Base-by-base conservation (phyloP, 2,329 filamentous ascomycete genomes). In the Alternaria gaisen region DNA sequence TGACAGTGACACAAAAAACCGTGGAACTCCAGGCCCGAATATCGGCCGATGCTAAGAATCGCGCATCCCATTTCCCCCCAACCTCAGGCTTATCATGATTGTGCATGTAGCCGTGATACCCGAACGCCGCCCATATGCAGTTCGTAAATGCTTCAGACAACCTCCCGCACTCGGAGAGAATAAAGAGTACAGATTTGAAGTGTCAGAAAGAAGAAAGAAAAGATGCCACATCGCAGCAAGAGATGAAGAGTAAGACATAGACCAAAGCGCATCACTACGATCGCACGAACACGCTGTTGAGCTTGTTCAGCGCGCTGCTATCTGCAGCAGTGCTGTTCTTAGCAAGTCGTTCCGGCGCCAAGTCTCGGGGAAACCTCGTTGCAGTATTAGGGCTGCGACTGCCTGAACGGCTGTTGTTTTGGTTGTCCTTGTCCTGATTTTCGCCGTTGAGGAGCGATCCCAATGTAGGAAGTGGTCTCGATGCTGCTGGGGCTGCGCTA, bases 401-500 rank as follows among this genome's bases (percentile, higher is more conserved):
- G 20, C 80, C 80, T 6, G 78, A 76, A 34, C 81, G 77, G 59
- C 75, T 79, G 51, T 67, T 74, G 61, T 65, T 72, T 52, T 73
- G 72, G 20, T 73, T 76, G 32, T 77, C 71, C 58, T 70, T 68
- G 20, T 64, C 65, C 20, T 68, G 63, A 20, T 70, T 71, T 12
- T 74, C 71, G 30, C 66, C 71, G 57, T 77, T 77, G 41, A 77
- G 71, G 26, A 77, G 69, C 1, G 75, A 76, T 11, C 72, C 71
- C 1, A 76, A 66, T 8, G 69, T 74, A 8, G 87, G 87, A 28
- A 88, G 86, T 2, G 79, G 80, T 44, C 77, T 77, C 34, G 75
- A 74, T 1, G 70, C 63, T 40, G 71, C 63, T 40, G 71, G 60
- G 26, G 71, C 65, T 28, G 64, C 51, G 44, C 65, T 65, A 56